Evolutionary conservation across 108 stramenopile genomes (phyloP), one percentile per base, ranked within the genome.

Genomic region (Skeletonema costatum): DNA sequence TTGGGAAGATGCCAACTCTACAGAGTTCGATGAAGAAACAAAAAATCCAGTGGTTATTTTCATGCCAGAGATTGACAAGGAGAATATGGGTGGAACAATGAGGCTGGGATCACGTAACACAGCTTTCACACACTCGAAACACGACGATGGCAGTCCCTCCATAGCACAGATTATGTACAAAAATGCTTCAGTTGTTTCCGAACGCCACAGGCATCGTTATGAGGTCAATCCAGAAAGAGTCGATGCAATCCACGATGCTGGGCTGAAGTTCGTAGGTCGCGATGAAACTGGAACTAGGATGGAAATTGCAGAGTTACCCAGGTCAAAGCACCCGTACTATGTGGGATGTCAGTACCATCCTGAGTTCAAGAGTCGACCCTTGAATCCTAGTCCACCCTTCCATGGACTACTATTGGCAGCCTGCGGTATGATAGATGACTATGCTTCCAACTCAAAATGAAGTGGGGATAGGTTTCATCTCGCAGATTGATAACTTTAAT

Each of bases 291-390:
- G 91, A 7, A 82, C 90, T 62, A 89, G 99, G 38, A 99, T 99
- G 99, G 99, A 99, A 76, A 96, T 99, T 70, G 94, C 93, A 12
- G 99, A 99, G 86, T 78, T 99, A 46, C 96, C 97, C 12, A 74
- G 86, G 5, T 78, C 73, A 6, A 51, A 64, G 32, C 99, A 99
- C 83, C 98, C 98, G 2, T 99, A 91, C 86, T 99, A 98, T 83
- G 94, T 99, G 16, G 99, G 97, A 19, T 92, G 89, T 60, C 99
- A 99, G 84, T 99, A 96, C 84, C 99, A 99, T 87, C 99, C 99
- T 5, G 99, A 99, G 85, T 98, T 99, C 87, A 88, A 96, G 84
- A 91, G 89, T 66, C 84, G 98, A n/a, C 99, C 99, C 14, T 77
- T 97, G 74, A 86, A 83, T 48, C 98, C 99, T 2, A 96, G 94